Conservation (phyloP, 2,329 filamentous ascomycete species). For the Curvularia sp. region DNA sequence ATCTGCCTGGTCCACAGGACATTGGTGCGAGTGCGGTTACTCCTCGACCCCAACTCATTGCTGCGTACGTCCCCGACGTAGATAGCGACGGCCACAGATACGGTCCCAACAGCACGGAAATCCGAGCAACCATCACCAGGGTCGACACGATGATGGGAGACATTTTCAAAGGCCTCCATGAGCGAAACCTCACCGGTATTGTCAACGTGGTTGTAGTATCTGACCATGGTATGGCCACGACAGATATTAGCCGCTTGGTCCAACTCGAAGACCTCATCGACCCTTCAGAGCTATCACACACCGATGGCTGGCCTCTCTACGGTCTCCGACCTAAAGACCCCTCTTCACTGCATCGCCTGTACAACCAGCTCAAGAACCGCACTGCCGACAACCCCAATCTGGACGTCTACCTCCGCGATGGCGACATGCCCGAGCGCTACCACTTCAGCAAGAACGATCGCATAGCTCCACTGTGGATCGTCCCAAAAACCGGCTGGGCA, state of each 20-base stretch:
- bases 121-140: constrained; percentile 75
- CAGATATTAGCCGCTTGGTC: constrained; percentile 77
- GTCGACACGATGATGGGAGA: constrained; percentile 83
- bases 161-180: constrained; percentile 76
- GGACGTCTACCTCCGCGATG: constrained; percentile 84
- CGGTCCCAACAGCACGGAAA: constrained; percentile 94
- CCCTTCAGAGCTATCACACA: constrained; percentile 76
- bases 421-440: constrained; percentile 89
- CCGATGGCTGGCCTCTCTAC: constrained; percentile 92
- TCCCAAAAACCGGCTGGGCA: constrained; percentile 91
- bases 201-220: constrained; percentile 97
- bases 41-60: constrained; percentile 85
- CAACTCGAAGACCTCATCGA: constrained; percentile 92
- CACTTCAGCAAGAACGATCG: constrained; percentile 88
- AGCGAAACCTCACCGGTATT: constrained; percentile 83
- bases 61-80: constrained; percentile 92
- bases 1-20: constrained; percentile 76
- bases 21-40: constrained; percentile 55
- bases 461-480: constrained; percentile 93
- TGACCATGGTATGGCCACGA: constrained; percentile 98
- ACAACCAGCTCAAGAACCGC: constrained; percentile 64
- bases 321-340: constrained; percentile 81
- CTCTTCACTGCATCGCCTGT: constrained; percentile 69
- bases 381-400: constrained; percentile 70
- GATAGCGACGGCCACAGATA: constrained; percentile 86